Conservation (phyloP, 2,329 filamentous ascomycete species). For the Sporothrix schenckii region DNA sequence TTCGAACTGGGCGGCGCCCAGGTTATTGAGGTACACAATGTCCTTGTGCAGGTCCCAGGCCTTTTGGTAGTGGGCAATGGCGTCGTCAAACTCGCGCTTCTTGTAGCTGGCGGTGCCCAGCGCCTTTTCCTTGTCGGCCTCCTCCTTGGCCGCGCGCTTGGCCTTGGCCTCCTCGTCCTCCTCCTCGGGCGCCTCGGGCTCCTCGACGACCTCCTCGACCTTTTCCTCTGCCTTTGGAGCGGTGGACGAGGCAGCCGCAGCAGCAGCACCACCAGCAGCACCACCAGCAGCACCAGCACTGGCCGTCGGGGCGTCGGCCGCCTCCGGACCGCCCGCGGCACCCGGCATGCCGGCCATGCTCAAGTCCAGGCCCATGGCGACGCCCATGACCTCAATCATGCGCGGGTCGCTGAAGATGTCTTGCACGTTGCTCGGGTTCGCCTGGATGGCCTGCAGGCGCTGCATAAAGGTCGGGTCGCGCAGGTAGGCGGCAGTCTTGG, state of each 20-base stretch:
- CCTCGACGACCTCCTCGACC: conserved; percentile 63
- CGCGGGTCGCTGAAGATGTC: conserved; percentile 85
- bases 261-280: background rate
- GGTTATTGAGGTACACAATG: conserved; percentile 96
- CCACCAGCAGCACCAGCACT: background rate
- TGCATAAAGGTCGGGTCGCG: conserved; percentile 85
- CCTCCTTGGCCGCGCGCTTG: conserved; percentile 88
- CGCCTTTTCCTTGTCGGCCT: conserved; percentile 92
- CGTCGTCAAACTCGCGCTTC: conserved; percentile 94
- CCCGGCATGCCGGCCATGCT: conserved; percentile 54
- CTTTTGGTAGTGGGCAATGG: conserved; percentile 91
- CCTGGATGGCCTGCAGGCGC: conserved; percentile 79
- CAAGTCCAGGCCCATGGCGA: conserved; percentile 93
- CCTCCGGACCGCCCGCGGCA: conserved; percentile 36
- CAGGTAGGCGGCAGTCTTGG: conserved; percentile 83
- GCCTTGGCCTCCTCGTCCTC: conserved; percentile 54
- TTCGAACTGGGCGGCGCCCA: conserved; percentile 91
- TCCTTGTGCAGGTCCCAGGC: conserved; percentile 96
- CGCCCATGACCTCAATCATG: conserved; percentile 91
- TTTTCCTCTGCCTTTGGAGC: conserved; percentile 74
- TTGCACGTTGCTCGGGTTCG: conserved; percentile 77
- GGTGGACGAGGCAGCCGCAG: background rate
- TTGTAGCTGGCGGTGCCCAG: conserved; percentile 95
- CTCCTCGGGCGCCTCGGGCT: conserved; percentile 64
- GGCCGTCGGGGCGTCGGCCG: conserved; percentile 38